These are phyloP conservation scores for Cyathus olla DNA, from an alignment of 1,284 basidiomycete species.

Conservation along the genomic window DNA sequence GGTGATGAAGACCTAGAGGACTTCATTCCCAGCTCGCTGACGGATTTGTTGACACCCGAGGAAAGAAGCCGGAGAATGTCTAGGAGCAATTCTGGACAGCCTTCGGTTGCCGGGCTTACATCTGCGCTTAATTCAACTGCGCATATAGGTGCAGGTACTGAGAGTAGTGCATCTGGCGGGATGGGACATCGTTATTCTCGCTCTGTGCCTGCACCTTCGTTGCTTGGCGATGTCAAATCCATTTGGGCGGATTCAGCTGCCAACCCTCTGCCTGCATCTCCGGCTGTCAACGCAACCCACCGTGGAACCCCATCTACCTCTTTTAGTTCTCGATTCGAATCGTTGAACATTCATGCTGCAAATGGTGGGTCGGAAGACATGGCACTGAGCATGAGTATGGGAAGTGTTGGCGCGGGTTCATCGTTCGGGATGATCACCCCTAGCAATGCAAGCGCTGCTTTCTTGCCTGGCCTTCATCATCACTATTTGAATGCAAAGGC, in stretches of 20 bases:
- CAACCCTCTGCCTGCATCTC: slow-evolving; percentile 38
- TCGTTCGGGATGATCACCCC: slow-evolving; percentile 51
- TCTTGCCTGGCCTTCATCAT: slow-evolving; percentile 75
- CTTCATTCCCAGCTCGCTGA: slow-evolving; percentile 87
- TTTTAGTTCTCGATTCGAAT: slow-evolving; percentile 40
- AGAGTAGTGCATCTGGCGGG: slow-evolving; percentile 26
- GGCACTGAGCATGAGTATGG: slow-evolving; percentile 46
- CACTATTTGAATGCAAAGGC: slow-evolving; percentile 67
- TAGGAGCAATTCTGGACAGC: slow-evolving; percentile 66
- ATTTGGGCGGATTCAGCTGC: slow-evolving; percentile 68
- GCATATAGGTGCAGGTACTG: slow-evolving; percentile 11
- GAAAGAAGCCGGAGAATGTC: slow-evolving; percentile 84
- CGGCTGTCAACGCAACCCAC: slow-evolving; percentile 26
- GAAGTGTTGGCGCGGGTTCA: slow-evolving; percentile 37
- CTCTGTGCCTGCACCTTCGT: slow-evolving; percentile 80
- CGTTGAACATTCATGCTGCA: slow-evolving; percentile 16
- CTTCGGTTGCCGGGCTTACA: slow-evolving; percentile 26
- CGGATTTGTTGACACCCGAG: slow-evolving; percentile 88
- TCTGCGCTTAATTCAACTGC: slow-evolving; percentile 10
- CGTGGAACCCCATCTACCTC: slow-evolving; percentile 43
- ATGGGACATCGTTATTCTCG: slow-evolving; percentile 78
- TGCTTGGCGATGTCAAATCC: slow-evolving; percentile 78
- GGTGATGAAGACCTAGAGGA: slow-evolving; percentile 88
- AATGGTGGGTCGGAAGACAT: slow-evolving; percentile 29
- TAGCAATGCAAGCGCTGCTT: slow-evolving; percentile 83